These are phyloP conservation scores for Dorcoceras hygrometricum DNA, from an alignment of 257 asterid genomes.

Conservation along the genomic window DNA sequence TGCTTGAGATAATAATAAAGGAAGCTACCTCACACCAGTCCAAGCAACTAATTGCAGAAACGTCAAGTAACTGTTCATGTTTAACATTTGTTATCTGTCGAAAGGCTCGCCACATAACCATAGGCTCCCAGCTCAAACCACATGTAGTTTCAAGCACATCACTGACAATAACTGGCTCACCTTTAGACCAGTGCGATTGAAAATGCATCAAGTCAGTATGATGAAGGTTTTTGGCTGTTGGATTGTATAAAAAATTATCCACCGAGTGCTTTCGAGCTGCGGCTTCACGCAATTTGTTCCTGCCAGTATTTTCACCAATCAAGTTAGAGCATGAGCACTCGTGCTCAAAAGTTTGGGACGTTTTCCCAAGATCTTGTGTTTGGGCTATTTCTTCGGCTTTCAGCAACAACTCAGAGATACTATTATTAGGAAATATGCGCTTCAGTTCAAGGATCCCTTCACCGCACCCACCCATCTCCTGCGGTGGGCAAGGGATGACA, in stretches of 20 bases:
- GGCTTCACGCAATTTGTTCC: conserved; percentile 43
- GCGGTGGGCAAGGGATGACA: conserved; percentile 56
- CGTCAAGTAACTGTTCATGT: conserved; percentile 45
- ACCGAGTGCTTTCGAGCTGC: conserved; percentile 51
- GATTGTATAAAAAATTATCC: conserved; percentile 69
- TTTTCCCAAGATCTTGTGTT: conserved; percentile 22
- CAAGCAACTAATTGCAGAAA: conserved; percentile 70
- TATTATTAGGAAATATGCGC: conserved; percentile 33
- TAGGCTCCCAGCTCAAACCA: conserved; percentile 99
- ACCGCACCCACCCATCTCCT: conserved; percentile 54
- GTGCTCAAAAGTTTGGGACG: conserved; percentile 23
- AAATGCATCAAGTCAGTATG: conserved; percentile 64
- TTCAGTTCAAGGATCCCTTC: conserved; percentile 49
- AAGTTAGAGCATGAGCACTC: conserved; percentile 44
- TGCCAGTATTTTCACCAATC: conserved; percentile 23
- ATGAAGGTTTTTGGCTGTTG: conserved; percentile 52
- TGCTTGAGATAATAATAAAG: neutral
- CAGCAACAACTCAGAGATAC: conserved; percentile 44
- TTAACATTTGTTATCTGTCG: conserved; percentile 52
- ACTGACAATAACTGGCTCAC: conserved; percentile 85
- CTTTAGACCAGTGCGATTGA: conserved; percentile 71
- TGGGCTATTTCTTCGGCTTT: conserved; percentile 40
- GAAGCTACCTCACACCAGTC: conserved; percentile 83
- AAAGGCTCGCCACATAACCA: conserved; percentile 98
- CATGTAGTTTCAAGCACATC: conserved; percentile 60